A percentile compares a stretch with the other conserved stretches of the same genome.
Evolutionary conservation across 441 rosid genomes (phyloP).

Genomic region (Populus hybrid): DNA sequence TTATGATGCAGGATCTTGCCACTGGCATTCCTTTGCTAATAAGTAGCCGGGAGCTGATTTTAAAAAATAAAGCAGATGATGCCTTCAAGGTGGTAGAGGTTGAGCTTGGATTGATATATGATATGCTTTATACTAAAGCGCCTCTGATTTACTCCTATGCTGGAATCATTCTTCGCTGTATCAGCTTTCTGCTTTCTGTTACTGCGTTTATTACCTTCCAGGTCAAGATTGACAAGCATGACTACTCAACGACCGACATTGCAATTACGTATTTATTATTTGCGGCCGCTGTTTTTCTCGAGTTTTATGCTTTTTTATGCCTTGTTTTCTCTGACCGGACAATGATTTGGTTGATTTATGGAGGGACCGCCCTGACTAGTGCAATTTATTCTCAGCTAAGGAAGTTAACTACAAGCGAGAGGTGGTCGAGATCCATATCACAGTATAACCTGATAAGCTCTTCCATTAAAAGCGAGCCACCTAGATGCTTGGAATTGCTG

Average conservation of each 20-base stretch:
- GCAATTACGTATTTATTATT: neutral
- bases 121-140: neutral
- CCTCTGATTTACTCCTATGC: neutral
- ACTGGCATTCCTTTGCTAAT: neutral
- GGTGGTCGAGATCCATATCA: neutral
- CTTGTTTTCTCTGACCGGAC: neutral
- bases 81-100: neutral
- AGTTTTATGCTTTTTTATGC: neutral
- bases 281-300: neutral
- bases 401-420: neutral
- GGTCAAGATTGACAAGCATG: neutral
- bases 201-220: neutral
- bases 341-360: neutral
- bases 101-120: neutral
- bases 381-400: neutral
- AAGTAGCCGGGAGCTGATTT: too few relatives aligned
- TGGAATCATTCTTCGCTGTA: neutral
- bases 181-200: neutral
- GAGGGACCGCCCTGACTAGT: neutral
- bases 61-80: rapidly evolving
- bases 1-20: neutral
- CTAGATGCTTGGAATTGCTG: rapidly evolving
- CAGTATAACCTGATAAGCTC: neutral
- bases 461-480: rapidly evolving
- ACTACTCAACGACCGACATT: neutral